Evolutionary conservation across 257 asterid species (phyloP), one percentile per base, ranked within the genome.

Genomic region (Anisodus acutangulus): DNA sequence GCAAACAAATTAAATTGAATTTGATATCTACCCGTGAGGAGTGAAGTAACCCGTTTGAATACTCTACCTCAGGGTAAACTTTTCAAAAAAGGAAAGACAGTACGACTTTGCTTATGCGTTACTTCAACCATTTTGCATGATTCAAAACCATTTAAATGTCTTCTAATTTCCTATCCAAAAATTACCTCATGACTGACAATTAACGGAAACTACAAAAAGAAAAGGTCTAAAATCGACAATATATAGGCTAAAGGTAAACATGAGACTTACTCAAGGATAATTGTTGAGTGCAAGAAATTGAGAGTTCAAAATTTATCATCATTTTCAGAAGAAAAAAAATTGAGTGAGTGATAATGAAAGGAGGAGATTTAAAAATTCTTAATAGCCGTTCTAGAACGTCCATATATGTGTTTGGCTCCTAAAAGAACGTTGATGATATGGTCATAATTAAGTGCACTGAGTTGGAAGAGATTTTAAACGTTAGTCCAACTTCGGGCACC

Each of bases 281-380:
- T 71, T 71, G 58, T 45, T 71, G 39, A n/a, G 39, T 71, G 58
- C 58, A 45, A 71, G 79, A 71, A 71, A 71, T 11, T 63, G 70
- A 26, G 41, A 63, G 17, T 9, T 63, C 70, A 63, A 63, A 9
- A 4, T 17, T 43, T 70, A 70, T 57, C 79, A 70, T 71, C 58
- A 71, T 71, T 45, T 71, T 71, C 17, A 45, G 79, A 70, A 70
- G 7, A 26, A 6, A 8, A 11, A 35, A 64, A 31, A 26, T 22
- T 15, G 16, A 16, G 22, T 63, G 41, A 22, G 69, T 9, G 41
- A 9, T 63, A 9, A 63, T 63, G 69, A 63, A 63, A 63, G 69
- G 43, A 64, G 43, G 17, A 10, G 26, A 22, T 64, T 26, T 64
- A 64, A n/a, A 64, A 11, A 64, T 31, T 64, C n/a, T 63, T 19